Evolutionary conservation across 176 grass and related monocot genomes (phyloP).

Genomic region (Puya raimondii): DNA sequence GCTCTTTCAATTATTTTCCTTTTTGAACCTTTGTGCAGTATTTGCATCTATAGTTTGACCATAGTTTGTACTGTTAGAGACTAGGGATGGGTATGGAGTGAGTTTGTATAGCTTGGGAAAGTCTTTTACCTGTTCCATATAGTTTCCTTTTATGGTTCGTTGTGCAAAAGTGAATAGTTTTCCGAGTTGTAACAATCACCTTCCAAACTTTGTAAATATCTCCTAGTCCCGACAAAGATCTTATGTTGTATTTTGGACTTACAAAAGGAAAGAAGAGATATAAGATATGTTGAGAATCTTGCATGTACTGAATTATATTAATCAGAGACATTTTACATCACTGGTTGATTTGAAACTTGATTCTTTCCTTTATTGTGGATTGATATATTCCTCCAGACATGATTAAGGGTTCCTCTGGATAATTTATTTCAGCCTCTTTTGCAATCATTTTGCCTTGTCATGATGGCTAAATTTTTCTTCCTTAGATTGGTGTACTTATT

Average conservation of each 20-base stretch:
- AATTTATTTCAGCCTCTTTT: neutral
- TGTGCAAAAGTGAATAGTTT: neutral
- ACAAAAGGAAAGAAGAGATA: neutral
- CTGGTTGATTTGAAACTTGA: neutral
- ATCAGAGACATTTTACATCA: no score
- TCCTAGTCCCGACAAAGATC: neutral
- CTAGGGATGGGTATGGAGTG: no score
- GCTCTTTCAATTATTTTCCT: no score
- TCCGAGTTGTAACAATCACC: neutral
- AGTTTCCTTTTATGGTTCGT: no score
- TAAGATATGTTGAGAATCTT: neutral
- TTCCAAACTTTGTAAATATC: neutral
- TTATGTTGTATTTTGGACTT: neutral
- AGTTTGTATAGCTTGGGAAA: no score
- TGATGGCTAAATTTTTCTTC: neutral
- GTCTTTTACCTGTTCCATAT: no score
- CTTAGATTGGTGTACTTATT: slow-evolving; percentile 89
- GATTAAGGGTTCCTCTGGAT: neutral
- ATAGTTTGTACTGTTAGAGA: no score
- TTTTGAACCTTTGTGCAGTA: no score
- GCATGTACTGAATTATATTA: neutral
- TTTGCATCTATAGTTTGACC: no score
- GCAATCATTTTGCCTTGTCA: neutral
- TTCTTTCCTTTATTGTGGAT: neutral
- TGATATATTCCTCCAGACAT: no score